Conservation (phyloP, 176 grass and related monocot genomes). For the Guadua angustifolia region DNA sequence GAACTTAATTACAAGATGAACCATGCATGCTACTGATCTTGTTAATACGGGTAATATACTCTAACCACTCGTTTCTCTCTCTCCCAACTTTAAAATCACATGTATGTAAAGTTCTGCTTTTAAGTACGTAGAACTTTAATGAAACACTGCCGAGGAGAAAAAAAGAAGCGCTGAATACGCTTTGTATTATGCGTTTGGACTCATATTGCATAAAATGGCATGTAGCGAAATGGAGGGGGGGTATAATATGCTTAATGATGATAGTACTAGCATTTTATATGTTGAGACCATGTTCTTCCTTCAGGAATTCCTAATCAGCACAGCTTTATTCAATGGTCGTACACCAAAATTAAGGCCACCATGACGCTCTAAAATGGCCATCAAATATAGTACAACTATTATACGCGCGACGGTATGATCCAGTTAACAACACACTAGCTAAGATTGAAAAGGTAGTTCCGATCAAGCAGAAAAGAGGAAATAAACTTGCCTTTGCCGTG, state of each 20-base stretch:
- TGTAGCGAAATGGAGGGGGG: not conserved
- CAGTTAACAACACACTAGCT: not conserved
- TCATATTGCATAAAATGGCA: not conserved
- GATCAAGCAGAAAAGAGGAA: not conserved
- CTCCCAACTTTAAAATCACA: too few species aligned
- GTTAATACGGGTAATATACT: too few species aligned
- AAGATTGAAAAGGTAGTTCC: not conserved
- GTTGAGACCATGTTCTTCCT: not conserved
- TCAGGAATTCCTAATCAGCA: not conserved
- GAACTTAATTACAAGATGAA: too few species aligned
- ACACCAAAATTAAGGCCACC: too few species aligned
- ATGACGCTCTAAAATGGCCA: not conserved
- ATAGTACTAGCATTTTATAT: not conserved
- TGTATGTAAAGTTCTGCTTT: too few species aligned
- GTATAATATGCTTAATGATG: not conserved
- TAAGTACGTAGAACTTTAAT: too few species aligned
- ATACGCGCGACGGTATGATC: not conserved
- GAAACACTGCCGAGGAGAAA: too few species aligned
- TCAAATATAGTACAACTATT: constrained; percentile 3
- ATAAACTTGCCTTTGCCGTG: constrained; percentile 58
- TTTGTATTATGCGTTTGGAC: not conserved
- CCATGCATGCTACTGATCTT: too few species aligned
- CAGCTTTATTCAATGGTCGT: too few species aligned
- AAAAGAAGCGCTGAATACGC: too few species aligned
- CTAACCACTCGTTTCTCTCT: too few species aligned